Conservation (phyloP, 2,329 filamentous ascomycete genomes). For the Calonectria henricotiae region DNA sequence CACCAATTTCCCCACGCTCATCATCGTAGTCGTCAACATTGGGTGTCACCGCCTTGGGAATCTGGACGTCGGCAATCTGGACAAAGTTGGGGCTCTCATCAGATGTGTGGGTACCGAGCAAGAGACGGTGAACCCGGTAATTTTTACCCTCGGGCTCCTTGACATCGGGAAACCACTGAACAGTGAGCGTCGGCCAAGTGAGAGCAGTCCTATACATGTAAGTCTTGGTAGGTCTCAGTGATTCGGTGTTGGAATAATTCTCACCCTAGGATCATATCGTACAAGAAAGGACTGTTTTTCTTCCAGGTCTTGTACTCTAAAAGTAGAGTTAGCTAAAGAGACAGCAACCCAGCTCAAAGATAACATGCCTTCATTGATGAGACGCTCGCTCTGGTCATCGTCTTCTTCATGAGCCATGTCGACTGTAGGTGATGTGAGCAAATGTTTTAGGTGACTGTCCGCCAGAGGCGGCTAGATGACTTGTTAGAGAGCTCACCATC, state of each 20-base stretch:
- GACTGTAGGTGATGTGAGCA: slow-evolving; percentile 49
- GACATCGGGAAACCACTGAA: slow-evolving; percentile 98
- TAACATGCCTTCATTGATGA: slow-evolving; percentile 88
- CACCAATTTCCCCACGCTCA: slow-evolving; percentile 92
- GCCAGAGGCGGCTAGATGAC: background rate
- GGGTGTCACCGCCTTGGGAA: slow-evolving; percentile 84
- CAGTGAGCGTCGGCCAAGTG: slow-evolving; percentile 97
- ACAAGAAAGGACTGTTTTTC: slow-evolving; percentile 98
- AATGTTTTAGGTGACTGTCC: slow-evolving; percentile 25
- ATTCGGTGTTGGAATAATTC: slow-evolving; percentile 25
- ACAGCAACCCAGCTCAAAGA: background rate
- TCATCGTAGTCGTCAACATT: slow-evolving; percentile 92
- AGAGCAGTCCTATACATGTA: slow-evolving; percentile 79
- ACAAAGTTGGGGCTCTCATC: slow-evolving; percentile 90
- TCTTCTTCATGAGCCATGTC: slow-evolving; percentile 76
- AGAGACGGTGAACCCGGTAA: slow-evolving; percentile 87
- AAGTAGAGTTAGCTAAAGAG: slow-evolving; percentile 40
- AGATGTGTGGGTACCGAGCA: slow-evolving; percentile 96
- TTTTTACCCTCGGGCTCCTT: slow-evolving; percentile 90
- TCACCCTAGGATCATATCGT: slow-evolving; percentile 94
- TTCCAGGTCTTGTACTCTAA: slow-evolving; percentile 99
- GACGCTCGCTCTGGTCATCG: slow-evolving; percentile 83
- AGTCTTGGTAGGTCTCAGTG: slow-evolving; percentile 33
- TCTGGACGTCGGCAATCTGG: slow-evolving; percentile 94
- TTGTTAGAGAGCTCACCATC: slow-evolving; percentile 55